A percentile compares a stretch with the other conserved stretches of the same genome.
Evolutionary conservation across 345 rosid genomes (phyloP).

Genomic region (Litchi chinensis): DNA sequence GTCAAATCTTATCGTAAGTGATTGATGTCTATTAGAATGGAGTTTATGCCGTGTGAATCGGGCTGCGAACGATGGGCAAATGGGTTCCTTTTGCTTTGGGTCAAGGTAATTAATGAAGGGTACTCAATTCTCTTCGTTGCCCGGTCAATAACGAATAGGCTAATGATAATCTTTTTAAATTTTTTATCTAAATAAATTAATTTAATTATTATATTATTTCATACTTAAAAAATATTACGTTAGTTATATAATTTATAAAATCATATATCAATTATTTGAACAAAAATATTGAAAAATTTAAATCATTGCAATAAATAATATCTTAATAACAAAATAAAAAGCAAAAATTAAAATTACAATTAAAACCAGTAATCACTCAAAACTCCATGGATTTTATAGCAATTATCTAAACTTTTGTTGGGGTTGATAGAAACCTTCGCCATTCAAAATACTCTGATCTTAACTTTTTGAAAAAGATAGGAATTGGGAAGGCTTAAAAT

Average conservation of each 20-base stretch:
- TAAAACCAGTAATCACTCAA: neutral
- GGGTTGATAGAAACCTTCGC: constrained; percentile 5
- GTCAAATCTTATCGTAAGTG: neutral
- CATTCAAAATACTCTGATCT: constrained; percentile 14
- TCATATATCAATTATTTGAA: too few relatives aligned
- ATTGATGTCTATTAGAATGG: neutral
- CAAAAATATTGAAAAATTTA: too few relatives aligned
- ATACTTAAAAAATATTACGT: too few relatives aligned
- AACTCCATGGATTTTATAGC: neutral
- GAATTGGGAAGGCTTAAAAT: constrained; percentile 20
- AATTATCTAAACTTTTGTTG: neutral
- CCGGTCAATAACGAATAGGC: too few relatives aligned
- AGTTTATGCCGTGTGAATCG: neutral
- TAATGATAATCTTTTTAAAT: too few relatives aligned
- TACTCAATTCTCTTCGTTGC: neutral
- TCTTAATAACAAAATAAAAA: neutral
- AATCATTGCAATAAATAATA: too few relatives aligned
- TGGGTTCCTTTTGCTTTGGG: neutral
- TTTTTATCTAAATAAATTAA: too few relatives aligned
- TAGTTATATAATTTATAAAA: too few relatives aligned
- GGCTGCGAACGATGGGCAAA: neutral
- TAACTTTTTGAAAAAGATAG: constrained; percentile 37
- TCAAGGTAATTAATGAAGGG: neutral
- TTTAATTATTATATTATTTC: too few relatives aligned
- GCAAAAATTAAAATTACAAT: too few relatives aligned